Conservation (phyloP, 2,329 filamentous ascomycete genomes). For the Alternaria arbusti region DNA sequence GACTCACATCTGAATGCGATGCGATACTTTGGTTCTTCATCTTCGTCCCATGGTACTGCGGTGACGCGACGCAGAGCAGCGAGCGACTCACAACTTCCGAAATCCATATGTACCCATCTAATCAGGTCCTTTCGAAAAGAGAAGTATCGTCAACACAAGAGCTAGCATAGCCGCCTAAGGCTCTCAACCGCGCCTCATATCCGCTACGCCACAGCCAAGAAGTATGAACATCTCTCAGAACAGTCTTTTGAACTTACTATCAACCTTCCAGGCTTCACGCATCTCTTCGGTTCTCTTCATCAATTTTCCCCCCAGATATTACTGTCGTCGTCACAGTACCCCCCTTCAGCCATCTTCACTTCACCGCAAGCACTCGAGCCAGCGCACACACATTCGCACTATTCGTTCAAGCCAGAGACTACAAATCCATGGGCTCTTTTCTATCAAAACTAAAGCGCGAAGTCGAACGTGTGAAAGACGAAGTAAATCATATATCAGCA, state of each 20-base stretch:
- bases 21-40: too few species aligned
- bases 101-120: too few species aligned
- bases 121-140: too few species aligned
- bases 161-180: not conserved
- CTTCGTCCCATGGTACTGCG: too few species aligned
- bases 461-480: not conserved
- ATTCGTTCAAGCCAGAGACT: too few species aligned
- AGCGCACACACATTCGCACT: not conserved
- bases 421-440: not conserved
- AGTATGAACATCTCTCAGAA: not conserved
- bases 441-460: not conserved
- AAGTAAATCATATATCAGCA: not conserved
- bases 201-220: not conserved
- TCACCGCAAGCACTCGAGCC: not conserved
- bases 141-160: too few species aligned
- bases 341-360: not conserved
- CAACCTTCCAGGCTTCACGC: fast-evolving
- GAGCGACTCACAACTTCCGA: too few species aligned
- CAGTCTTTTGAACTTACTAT: fast-evolving
- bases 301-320: too few species aligned
- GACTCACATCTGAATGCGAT: too few species aligned
- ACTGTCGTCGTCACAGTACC: not conserved
- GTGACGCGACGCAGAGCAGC: too few species aligned
- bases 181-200: not conserved
- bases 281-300: not conserved